Evolutionary conservation across 257 asterid species (phyloP).

Genomic region (Nicotiana undulata): DNA sequence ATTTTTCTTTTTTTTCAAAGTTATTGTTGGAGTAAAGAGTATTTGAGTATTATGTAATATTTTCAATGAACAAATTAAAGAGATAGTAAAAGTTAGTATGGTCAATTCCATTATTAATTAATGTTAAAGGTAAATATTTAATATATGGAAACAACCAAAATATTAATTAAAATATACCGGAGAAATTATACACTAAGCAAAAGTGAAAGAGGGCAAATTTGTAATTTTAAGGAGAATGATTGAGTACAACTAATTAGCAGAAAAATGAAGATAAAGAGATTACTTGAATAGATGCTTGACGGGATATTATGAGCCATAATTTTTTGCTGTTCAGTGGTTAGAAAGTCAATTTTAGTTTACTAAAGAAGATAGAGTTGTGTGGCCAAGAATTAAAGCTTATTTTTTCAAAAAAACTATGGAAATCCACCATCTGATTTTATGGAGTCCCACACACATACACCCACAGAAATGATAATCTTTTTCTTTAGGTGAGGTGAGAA

Average conservation of each 20-base stretch:
- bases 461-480: neutral
- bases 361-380: conserved; percentile 16
- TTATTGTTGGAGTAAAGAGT: no score
- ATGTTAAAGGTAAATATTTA: no score
- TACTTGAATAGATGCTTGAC: conserved; percentile 14
- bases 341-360: conserved; percentile 19
- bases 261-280: neutral
- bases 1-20: no score
- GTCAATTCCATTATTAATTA: no score
- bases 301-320: conserved; percentile 19
- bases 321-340: conserved; percentile 17
- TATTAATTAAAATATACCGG: no score
- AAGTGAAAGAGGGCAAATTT: neutral
- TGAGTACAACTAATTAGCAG: neutral
- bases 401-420: neutral
- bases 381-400: conserved; percentile 23
- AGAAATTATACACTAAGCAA: no score
- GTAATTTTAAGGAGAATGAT: neutral
- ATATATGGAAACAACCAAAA: no score
- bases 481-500: neutral
- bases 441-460: neutral
- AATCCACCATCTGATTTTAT: conserved; percentile 5
- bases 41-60: no score
- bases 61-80: no score
- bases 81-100: no score